phyloP scores from a whole-genome alignment of 2,329 filamentous ascomycete genomes.

The Coniella vitis region DNA sequence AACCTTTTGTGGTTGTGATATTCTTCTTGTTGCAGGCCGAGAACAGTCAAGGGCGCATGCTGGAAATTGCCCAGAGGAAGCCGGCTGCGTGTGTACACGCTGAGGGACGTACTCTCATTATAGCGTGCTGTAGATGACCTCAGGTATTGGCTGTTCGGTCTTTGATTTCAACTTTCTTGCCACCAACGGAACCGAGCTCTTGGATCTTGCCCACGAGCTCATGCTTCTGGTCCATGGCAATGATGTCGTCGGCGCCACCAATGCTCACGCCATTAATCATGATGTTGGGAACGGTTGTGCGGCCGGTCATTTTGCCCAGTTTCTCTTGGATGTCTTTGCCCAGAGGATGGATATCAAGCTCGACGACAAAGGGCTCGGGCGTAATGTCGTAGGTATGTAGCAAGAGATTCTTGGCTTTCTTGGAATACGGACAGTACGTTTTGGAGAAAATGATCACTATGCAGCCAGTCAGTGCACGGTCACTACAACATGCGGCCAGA shows the following conservation, averaged over 20 bases:
- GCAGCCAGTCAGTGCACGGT: constrained; percentile 10
- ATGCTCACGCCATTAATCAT: constrained; percentile 83
- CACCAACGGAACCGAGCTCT: constrained; percentile 50
- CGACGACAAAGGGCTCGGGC: constrained; percentile 79
- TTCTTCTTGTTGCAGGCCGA: too few species aligned
- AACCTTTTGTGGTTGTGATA: too few species aligned
- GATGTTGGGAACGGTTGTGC: constrained; percentile 85
- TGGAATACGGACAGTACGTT: constrained; percentile 81
- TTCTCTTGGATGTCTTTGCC: constrained; percentile 66
- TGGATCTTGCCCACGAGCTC: constrained; percentile 66
- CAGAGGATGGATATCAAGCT: constrained; percentile 76
- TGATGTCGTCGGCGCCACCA: constrained; percentile 83
- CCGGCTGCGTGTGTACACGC: too few species aligned
- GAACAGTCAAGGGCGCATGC: too few species aligned
- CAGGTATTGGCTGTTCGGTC: constrained; percentile 33
- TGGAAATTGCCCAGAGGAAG: too few species aligned
- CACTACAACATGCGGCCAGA: constrained; percentile 4
- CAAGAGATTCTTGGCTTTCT: constrained; percentile 76
- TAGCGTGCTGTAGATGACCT: background rate
- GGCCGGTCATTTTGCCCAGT: constrained; percentile 66
- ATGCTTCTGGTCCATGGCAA: constrained; percentile 59
- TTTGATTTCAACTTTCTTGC: constrained; percentile 51
- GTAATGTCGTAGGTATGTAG: constrained; percentile 78
- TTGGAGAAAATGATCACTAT: constrained; percentile 95
- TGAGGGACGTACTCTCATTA: too few species aligned